Conservation (phyloP, 352 stramenopile species). For the Aphanomyces euteiches region DNA sequence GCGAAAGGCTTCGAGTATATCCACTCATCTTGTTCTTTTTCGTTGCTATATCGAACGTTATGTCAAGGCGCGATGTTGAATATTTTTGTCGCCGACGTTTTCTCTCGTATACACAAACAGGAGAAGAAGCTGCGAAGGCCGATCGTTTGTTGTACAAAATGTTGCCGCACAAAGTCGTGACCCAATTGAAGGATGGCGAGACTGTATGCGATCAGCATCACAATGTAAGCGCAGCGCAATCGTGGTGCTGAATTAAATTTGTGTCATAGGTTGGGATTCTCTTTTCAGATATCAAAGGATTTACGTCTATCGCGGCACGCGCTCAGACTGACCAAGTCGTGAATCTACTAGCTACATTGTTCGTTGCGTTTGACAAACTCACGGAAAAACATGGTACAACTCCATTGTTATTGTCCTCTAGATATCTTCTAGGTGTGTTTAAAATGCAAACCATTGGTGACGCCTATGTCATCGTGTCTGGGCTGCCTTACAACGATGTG, state of each 20-base stretch:
- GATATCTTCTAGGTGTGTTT: constrained; percentile 49
- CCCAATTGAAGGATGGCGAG: constrained; percentile 79
- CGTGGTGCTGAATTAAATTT: neutral
- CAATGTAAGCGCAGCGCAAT: constrained; percentile 32
- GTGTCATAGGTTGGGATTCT: constrained; percentile 66
- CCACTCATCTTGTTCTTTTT: constrained; percentile 78
- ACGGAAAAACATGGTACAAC: constrained; percentile 76
- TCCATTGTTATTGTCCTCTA: neutral
- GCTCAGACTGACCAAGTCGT: constrained; percentile 84
- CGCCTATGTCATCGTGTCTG: constrained; percentile 87
- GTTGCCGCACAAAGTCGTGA: constrained; percentile 73
- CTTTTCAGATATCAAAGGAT: constrained; percentile 90
- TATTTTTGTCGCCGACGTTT: constrained; percentile 81
- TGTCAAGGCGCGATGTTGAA: constrained; percentile 70
- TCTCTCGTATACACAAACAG: constrained; percentile 76
- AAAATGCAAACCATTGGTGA: constrained; percentile 94
- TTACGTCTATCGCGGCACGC: constrained; percentile 86
- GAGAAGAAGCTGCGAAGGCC: constrained; percentile 78
- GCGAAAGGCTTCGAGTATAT: constrained; percentile 38
- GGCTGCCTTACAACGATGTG: constrained; percentile 82
- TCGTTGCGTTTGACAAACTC: constrained; percentile 88
- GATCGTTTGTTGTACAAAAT: constrained; percentile 86
- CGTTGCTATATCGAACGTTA: constrained; percentile 69
- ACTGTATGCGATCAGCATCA: constrained; percentile 83
- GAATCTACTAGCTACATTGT: constrained; percentile 88